phyloP scores from a whole-genome alignment of 805 yeast species.

The Maudiozyma pseudohumilis region DNA sequence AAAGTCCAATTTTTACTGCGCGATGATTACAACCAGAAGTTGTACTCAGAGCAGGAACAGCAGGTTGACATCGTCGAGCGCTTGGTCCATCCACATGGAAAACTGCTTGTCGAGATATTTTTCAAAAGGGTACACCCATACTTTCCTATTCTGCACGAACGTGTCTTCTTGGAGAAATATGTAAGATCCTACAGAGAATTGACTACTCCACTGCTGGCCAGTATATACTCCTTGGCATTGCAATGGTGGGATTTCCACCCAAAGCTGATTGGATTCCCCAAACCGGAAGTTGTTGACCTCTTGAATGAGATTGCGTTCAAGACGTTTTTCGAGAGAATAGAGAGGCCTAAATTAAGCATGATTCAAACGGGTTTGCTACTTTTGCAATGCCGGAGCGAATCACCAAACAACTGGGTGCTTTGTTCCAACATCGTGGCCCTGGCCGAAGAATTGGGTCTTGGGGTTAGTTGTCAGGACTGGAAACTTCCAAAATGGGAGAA shows the following conservation, averaged over 20 bases:
- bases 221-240: slow-evolving; percentile 78
- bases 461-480: slow-evolving; percentile 87
- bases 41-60: slow-evolving; percentile 57
- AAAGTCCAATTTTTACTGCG: slow-evolving; percentile 66
- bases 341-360: slow-evolving; percentile 82
- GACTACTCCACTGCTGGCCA: slow-evolving; percentile 82
- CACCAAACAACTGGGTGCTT: slow-evolving; percentile 74
- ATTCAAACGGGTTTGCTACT: slow-evolving; percentile 82
- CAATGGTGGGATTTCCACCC: slow-evolving; percentile 87
- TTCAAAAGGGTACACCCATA: slow-evolving; percentile 84
- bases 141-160: slow-evolving; percentile 83
- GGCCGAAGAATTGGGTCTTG: slow-evolving; percentile 84
- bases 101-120: slow-evolving; percentile 64
- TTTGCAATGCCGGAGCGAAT: slow-evolving; percentile 45
- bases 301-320: slow-evolving; percentile 58
- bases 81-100: slow-evolving; percentile 88
- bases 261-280: slow-evolving; percentile 59
- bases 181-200: slow-evolving; percentile 84
- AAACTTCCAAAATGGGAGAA: slow-evolving; percentile 92
- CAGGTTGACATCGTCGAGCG: slow-evolving; percentile 79
- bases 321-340: slow-evolving; percentile 61
- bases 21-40: slow-evolving; percentile 68
- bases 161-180: slow-evolving; percentile 85
- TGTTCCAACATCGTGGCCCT: slow-evolving; percentile 80
- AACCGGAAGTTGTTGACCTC: slow-evolving; percentile 61